Conservation (phyloP, 2,329 filamentous ascomycete species). For the Teratosphaeria pseudoeucalypti region DNA sequence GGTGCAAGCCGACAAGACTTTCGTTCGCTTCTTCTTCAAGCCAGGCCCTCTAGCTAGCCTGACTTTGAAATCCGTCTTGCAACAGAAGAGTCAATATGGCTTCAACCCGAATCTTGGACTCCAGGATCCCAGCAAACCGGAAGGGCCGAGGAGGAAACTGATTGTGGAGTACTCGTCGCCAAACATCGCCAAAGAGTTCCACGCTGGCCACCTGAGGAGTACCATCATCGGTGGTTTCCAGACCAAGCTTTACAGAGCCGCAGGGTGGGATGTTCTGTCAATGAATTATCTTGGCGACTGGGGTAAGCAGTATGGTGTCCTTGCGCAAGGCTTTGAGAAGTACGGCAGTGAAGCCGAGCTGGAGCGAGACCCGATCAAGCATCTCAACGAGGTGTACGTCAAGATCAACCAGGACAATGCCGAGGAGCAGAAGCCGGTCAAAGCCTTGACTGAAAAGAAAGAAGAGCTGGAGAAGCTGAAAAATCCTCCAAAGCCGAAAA, state of each 20-base stretch:
- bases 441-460: conserved; percentile 36
- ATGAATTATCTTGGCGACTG: conserved; percentile 74
- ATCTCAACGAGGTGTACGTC: conserved; percentile 74
- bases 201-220: conserved; percentile 62
- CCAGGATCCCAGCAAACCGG: conserved; percentile 51
- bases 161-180: conserved; percentile 78
- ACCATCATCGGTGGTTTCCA: conserved; percentile 69
- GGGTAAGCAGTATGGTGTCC: conserved; percentile 63
- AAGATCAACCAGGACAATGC: conserved; percentile 56
- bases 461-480: conserved; percentile 32
- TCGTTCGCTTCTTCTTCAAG: conserved; percentile 74
- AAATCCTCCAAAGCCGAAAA: conserved; percentile 28
- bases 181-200: conserved; percentile 78
- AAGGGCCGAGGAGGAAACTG: conserved; percentile 52
- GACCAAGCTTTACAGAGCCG: conserved; percentile 55
- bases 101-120: conserved; percentile 50
- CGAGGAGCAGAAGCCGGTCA: conserved; percentile 56
- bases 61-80: conserved; percentile 59
- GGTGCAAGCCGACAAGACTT: conserved; percentile 56
- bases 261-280: conserved; percentile 59
- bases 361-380: conserved; percentile 64
- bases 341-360: conserved; percentile 67
- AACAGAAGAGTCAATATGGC: conserved; percentile 52
- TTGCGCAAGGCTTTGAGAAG: conserved; percentile 63
- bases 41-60: conserved; percentile 53